Conservation (phyloP, 2,329 filamentous ascomycete genomes). For the Parasarocladium wereldwijsianum region DNA sequence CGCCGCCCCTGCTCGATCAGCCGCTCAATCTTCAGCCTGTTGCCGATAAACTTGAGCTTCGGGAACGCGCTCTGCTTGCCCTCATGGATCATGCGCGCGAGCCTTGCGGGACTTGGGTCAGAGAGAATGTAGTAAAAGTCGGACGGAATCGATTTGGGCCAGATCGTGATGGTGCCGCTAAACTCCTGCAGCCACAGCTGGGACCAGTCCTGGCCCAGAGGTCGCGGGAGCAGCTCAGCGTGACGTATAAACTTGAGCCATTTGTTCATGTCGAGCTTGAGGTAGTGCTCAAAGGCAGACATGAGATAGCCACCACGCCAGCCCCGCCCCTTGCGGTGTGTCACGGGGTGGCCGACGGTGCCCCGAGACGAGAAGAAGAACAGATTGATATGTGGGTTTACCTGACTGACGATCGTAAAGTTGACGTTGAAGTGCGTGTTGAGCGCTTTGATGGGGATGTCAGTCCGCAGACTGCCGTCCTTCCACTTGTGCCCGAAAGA, state of each 20-base stretch:
- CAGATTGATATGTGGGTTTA: constrained; percentile 95
- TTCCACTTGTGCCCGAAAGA: constrained; percentile 99
- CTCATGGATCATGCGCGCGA: constrained; percentile 80
- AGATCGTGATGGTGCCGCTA: constrained; percentile 87
- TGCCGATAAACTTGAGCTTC: constrained; percentile 80
- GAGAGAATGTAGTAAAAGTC: constrained; percentile 81
- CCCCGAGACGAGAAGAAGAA: constrained; percentile 97
- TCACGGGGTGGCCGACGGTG: constrained; percentile 82
- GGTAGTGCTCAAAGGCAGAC: constrained; percentile 80
- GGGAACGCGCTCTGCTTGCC: constrained; percentile 84
- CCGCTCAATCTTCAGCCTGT: constrained; percentile 72
- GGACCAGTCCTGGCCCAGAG: constrained; percentile 89
- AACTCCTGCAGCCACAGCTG: constrained; percentile 95
- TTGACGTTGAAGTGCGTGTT: constrained; percentile 98
- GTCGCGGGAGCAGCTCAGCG: constrained; percentile 78
- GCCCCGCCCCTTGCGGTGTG: constrained; percentile 80
- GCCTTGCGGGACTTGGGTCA: constrained; percentile 59
- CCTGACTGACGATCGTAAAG: constrained; percentile 77
- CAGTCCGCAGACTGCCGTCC: constrained; percentile 83
- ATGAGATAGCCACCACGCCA: constrained; percentile 95
- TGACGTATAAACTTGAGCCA: constrained; percentile 93
- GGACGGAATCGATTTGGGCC: constrained; percentile 65
- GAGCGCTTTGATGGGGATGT: constrained; percentile 86
- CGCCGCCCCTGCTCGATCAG: constrained; percentile 43
- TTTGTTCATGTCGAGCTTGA: constrained; percentile 93